phyloP scores from a whole-genome alignment of 2,329 filamentous ascomycete genomes.

The Colletotrichum musicola region DNA sequence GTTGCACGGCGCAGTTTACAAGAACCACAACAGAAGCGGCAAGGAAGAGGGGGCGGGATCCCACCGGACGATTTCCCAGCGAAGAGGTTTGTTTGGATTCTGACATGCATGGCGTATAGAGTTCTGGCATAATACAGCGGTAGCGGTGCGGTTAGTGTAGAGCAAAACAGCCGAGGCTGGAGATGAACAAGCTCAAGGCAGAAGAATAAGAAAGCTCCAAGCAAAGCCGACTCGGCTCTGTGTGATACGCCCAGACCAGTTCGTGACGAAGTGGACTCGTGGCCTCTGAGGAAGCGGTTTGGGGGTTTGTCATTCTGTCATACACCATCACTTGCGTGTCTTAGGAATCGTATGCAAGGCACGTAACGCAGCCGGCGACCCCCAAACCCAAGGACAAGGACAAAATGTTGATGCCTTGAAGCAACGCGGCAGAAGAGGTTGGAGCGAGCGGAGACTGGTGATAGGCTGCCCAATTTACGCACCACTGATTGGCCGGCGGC shows the following conservation, averaged over 20 bases:
- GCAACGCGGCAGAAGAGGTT: slow-evolving; percentile 21
- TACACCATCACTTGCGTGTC: neutral
- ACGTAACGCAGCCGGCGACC: neutral
- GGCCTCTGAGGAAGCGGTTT: slow-evolving; percentile 2
- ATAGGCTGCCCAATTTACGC: slow-evolving; percentile 38
- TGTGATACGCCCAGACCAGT: neutral
- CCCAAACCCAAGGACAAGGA: neutral
- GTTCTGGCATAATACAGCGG: neutral
- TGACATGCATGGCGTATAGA: slow-evolving; percentile 22
- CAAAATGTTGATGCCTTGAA: slow-evolving; percentile 38
- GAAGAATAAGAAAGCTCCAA: slow-evolving; percentile 11
- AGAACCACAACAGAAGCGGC: no score
- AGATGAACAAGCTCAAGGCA: slow-evolving; percentile 25
- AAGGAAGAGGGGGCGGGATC: neutral
- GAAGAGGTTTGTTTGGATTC: neutral
- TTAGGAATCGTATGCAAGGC: neutral
- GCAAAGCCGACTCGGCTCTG: neutral
- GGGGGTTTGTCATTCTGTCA: neutral
- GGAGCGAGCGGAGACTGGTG: slow-evolving; percentile 32
- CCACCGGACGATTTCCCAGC: neutral
- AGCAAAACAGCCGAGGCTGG: slow-evolving; percentile 3
- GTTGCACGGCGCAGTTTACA: no score
- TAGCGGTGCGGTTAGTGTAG: no score
- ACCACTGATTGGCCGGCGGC: slow-evolving; percentile 25
- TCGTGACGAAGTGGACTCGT: slow-evolving; percentile 33